Base-by-base conservation (phyloP, 371 early-diverging fungal genomes). In the Rhizomucor miehei region DNA sequence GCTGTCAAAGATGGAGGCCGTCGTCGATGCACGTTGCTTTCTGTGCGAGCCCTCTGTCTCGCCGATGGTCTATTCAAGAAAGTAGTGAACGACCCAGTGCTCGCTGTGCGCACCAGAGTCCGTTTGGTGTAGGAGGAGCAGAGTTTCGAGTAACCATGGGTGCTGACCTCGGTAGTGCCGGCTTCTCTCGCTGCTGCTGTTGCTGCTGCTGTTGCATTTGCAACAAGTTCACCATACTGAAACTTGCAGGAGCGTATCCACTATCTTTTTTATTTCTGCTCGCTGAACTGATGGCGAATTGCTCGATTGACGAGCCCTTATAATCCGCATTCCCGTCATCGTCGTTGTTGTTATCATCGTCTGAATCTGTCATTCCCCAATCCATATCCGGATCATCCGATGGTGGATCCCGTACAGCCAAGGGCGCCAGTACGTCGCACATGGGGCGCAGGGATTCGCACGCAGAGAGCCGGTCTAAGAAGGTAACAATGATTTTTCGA, bases 401-500 rank as follows among this genome's bases (percentile, higher is more conserved):
- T 21, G 73, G 71, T 24, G 77, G 73, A 50, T 71, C 67, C 17
- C 77, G 73, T 48, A 64, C 53, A 25, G 65, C 60, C 29, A 77
- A 57, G 8, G 77, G 77, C 4, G 66, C 62, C 11, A 77, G 57
- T 10, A 59, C 62, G 51, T 73, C 77, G 40, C 69, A 66, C 34
- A 77, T 77, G 21, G 71, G 69, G 16, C 71, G 68, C 21, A 69
- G 46, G 14, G 48, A 56, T 23, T 71, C 62, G 40, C 69, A 62
- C 44, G 66, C 62, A 25, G 73, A 65, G 16, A 73, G 64, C 20
- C 59, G 53, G 13, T 77, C 73, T 44, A 80, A 52, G 59, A 80
- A 80, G 10, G 63, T 47, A 25, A 72, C 71, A 40, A 82, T 50
- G n/a, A 61, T 46, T 34, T 75, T 68, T 19, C 83, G 65, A 20